Percentiles rank a stretch among this genome's conserved stretches.
phyloP scores from a whole-genome alignment of 345 rosid genomes.

The Citrus australasica region DNA sequence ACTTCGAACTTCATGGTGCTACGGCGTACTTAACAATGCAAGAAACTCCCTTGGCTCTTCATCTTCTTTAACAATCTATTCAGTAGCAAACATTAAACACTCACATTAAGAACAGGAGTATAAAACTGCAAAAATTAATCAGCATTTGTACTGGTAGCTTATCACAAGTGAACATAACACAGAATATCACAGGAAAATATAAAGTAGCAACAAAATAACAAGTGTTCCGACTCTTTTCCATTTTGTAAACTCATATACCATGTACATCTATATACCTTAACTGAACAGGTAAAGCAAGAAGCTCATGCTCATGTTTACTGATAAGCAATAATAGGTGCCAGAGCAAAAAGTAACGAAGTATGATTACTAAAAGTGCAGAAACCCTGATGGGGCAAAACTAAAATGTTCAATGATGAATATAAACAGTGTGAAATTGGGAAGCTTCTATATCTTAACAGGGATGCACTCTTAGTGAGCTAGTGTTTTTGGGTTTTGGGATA shows the following conservation, averaged over 20 bases:
- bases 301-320: not conserved
- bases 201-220: not conserved
- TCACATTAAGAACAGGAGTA: not conserved
- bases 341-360: not conserved
- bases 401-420: not conserved
- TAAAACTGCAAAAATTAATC: slow-evolving; percentile 1
- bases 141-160: not conserved
- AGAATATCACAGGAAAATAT: not conserved
- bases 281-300: not conserved
- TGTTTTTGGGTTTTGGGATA: no score
- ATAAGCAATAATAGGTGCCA: not conserved
- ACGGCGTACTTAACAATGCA: slow-evolving; percentile 45
- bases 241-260: not conserved
- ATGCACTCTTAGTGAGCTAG: no score
- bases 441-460: no score
- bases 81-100: slow-evolving; percentile 8
- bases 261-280: not conserved
- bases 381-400: not conserved
- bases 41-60: slow-evolving; percentile 77
- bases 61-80: slow-evolving; percentile 73
- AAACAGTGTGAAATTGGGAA: not conserved
- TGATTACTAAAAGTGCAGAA: not conserved
- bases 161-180: not conserved
- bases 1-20: slow-evolving; percentile 25
- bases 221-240: not conserved